Evolutionary conservation across 2,329 filamentous ascomycete species (phyloP).

Genomic region (Colletotrichum abscissum): DNA sequence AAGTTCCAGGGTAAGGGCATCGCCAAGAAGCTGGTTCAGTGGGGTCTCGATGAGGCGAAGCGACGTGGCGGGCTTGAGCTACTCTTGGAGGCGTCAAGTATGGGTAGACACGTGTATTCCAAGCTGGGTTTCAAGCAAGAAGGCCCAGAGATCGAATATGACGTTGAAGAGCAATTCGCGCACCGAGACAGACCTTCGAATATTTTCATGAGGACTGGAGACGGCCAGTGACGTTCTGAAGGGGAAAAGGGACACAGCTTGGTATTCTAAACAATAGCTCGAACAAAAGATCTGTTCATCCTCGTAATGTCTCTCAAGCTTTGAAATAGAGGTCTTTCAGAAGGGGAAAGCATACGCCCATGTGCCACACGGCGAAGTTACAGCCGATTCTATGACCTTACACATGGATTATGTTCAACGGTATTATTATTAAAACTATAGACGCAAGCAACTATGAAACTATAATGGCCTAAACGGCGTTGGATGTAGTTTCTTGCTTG

Average conservation of each 20-base stretch:
- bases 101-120: conserved; percentile 60
- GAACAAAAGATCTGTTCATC: no score
- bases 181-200: conserved; percentile 52
- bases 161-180: conserved; percentile 57
- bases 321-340: background rate
- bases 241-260: background rate
- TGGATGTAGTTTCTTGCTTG: conserved; percentile 7
- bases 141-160: conserved; percentile 54
- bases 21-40: conserved; percentile 56
- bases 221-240: background rate
- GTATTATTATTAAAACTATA: background rate
- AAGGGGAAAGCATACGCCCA: no score
- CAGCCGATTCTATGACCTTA: background rate
- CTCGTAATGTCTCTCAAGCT: background rate
- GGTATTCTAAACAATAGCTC: no score
- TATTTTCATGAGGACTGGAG: conserved; percentile 57
- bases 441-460: no score
- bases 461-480: background rate
- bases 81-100: conserved; percentile 58
- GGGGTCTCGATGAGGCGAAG: conserved; percentile 57
- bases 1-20: conserved; percentile 62
- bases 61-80: conserved; percentile 53
- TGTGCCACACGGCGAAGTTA: background rate
- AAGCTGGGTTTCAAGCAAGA: conserved; percentile 57
- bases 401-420: background rate